Conservation (phyloP, 495 filamentous ascomycete genomes). For the Aspergillus saccharolyticus region DNA sequence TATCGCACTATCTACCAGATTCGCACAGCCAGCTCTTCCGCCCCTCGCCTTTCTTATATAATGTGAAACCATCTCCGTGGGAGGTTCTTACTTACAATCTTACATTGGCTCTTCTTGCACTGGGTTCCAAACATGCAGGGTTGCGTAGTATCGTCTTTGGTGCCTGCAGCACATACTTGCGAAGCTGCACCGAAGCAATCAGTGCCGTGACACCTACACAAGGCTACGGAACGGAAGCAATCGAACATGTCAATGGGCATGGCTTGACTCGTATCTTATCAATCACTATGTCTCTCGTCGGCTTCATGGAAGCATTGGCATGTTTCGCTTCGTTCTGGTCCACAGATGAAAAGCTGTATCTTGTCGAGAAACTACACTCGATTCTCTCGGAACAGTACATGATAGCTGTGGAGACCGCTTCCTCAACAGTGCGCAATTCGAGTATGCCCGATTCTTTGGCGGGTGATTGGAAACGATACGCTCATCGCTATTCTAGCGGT, state of each 20-base stretch:
- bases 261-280: slow-evolving; percentile 65
- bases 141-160: slow-evolving; percentile 57
- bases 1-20: slow-evolving; percentile 79
- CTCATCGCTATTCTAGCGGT: slow-evolving; percentile 72
- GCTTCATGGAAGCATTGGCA: slow-evolving; percentile 78
- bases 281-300: slow-evolving; percentile 74
- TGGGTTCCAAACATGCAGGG: slow-evolving; percentile 63
- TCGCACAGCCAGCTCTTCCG: slow-evolving; percentile 71
- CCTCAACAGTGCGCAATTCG: slow-evolving; percentile 76
- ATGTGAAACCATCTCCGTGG: slow-evolving; percentile 83
- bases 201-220: slow-evolving; percentile 31
- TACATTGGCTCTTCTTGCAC: slow-evolving; percentile 67
- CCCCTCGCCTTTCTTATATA: slow-evolving; percentile 74
- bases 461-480: slow-evolving; percentile 74
- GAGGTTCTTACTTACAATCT: slow-evolving; percentile 77
- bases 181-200: slow-evolving; percentile 54
- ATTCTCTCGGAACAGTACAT: slow-evolving; percentile 80
- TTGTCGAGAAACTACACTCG: slow-evolving; percentile 63
- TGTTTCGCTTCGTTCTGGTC: slow-evolving; percentile 75
- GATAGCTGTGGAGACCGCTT: slow-evolving; percentile 75
- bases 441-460: slow-evolving; percentile 43
- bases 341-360: slow-evolving; percentile 58
- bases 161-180: slow-evolving; percentile 62
- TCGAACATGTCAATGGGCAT: slow-evolving; percentile 48
- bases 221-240: slow-evolving; percentile 40